Evolutionary conservation across 768 basidiomycete genomes (phyloP), one percentile per base, ranked within the genome.

Genomic region (Boletus bicolor): DNA sequence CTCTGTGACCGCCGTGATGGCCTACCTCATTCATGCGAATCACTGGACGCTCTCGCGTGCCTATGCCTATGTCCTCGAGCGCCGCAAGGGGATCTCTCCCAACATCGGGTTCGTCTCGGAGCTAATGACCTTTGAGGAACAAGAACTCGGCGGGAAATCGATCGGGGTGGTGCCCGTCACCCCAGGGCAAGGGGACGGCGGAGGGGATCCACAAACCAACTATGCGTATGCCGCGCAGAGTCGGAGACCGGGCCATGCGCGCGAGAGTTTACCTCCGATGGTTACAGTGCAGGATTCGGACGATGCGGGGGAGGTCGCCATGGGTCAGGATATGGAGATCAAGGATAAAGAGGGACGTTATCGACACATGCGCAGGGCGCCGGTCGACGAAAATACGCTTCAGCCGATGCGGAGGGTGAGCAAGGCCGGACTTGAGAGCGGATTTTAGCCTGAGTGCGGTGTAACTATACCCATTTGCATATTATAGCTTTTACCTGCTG

Each of bases 101-200:
- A 98, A 97, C 68, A 96, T 98, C 59, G 96, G 96, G 7, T 98
- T 98, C 72, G 93, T 98, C 43, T 93, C 91, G 5, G 94, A 97
- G 72, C 81, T 98, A 42, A 97, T 97, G 95, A 88, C 85, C 45
- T 97, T 95, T 66, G 95, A 98, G 74, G 93, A 96, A 67, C 86
- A 66, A 90, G 96, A 72, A 76, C 95, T 48, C 85, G 94, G 56
- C 78, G 89, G 51, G 84, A 65, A 73, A 63, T 65, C 69, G 51
- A 61, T 68, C 57, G 66, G 64, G 44, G 61, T 70, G 14, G 62
- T 57, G 15, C 53, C 65, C 2, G 58, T 30, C 11, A 47, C 37
- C 26, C 47, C 66, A 17, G 63, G 60, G n/a, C 63, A 62, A 11
- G 54, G 56, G 11, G 66, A 63, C 0, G 19, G 44, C 24, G 62